phyloP scores from a whole-genome alignment of 2,329 filamentous ascomycete species.

The Diaporthe nobilis region DNA sequence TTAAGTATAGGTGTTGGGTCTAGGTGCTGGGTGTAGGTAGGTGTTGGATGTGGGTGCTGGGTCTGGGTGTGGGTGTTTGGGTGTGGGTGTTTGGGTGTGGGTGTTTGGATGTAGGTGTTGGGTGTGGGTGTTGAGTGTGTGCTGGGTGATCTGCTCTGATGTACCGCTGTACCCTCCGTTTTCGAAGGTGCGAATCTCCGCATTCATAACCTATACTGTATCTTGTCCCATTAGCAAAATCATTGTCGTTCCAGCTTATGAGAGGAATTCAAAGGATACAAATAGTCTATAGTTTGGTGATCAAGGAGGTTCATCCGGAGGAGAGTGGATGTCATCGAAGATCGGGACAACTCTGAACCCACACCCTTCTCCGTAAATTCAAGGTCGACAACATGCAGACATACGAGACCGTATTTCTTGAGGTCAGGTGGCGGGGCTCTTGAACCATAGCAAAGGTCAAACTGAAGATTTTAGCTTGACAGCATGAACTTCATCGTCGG shows the following conservation, averaged over 20 bases:
- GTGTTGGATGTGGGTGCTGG: too few relatives aligned
- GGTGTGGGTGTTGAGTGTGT: too few relatives aligned
- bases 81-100: too few relatives aligned
- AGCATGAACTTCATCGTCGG: not conserved
- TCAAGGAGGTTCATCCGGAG: not conserved
- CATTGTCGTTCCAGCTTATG: too few relatives aligned
- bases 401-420: not conserved
- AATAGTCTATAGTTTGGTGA: not conserved
- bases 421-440: not conserved
- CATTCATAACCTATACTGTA: too few relatives aligned
- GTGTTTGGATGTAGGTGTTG: too few relatives aligned
- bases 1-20: too few relatives aligned
- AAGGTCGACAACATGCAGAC: not conserved
- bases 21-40: too few relatives aligned
- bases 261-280: not conserved
- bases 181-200: too few relatives aligned
- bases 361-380: not conserved
- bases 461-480: not conserved
- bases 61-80: too few relatives aligned
- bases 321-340: not conserved
- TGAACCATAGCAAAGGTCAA: not conserved
- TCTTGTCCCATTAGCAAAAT: too few relatives aligned
- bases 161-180: not conserved
- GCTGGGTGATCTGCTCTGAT: too few relatives aligned
- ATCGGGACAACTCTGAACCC: not conserved